Evolutionary conservation across 2,329 filamentous ascomycete genomes (phyloP).

Genomic region (Knufia petricola): DNA sequence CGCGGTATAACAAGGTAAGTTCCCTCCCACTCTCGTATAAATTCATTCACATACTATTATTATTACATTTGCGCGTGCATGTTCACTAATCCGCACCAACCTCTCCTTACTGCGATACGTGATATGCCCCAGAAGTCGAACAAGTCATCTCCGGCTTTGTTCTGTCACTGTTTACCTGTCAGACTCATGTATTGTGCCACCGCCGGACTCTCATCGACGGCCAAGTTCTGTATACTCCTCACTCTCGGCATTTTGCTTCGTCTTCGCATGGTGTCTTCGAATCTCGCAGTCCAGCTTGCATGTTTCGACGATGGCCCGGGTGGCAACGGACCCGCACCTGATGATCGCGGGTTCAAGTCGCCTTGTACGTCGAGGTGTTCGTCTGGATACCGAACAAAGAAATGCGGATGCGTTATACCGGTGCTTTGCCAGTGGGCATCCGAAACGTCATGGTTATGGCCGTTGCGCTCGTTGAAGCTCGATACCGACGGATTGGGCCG

Average conservation of each 20-base stretch:
- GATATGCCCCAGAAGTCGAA: too few relatives aligned
- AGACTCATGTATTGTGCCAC: constrained; percentile 8
- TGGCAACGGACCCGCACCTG: neutral
- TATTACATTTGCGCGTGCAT: too few relatives aligned
- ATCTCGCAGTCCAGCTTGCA: neutral
- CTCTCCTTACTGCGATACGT: too few relatives aligned
- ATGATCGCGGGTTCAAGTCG: neutral
- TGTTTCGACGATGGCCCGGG: too few relatives aligned
- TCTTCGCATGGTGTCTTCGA: neutral
- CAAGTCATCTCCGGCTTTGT: too few relatives aligned
- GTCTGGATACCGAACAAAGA: constrained; percentile 14
- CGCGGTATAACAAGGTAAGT: too few relatives aligned
- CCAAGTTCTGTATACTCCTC: neutral
- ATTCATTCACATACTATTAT: too few relatives aligned
- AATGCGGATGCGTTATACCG: constrained; percentile 13
- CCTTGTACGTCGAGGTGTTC: neutral
- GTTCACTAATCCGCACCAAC: too few relatives aligned
- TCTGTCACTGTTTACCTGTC: neutral
- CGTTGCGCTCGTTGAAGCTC: neutral
- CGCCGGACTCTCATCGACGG: constrained; percentile 8
- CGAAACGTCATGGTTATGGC: neutral
- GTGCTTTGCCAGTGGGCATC: neutral
- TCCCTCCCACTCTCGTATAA: too few relatives aligned
- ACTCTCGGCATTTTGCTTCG: neutral
- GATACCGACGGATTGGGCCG: constrained; percentile 34